Base-by-base conservation (phyloP, 2,329 filamentous ascomycete genomes). In the Alternaria atra region DNA sequence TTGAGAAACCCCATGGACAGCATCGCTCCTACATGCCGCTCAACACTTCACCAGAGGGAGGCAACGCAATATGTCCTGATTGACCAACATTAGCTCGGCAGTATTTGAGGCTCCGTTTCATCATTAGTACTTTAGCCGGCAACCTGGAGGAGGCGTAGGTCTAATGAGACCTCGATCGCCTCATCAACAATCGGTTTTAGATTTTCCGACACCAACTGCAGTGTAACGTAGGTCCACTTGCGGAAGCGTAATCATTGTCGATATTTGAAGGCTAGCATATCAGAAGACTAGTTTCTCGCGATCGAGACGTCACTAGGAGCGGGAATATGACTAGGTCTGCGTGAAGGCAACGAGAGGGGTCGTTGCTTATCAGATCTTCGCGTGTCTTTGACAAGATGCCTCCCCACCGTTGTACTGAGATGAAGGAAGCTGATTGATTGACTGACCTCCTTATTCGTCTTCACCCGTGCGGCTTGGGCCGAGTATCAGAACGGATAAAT, bases 141-240 rank as follows among this genome's bases (percentile, higher is more conserved):
- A 51, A 51, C 52, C 52, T 35, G 48, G 52, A 51, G 43, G 52
- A 39, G 53, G 44, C 30, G 32, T 29, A 47, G 57, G 30, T 27
- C 53, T 23, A n/a, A 56, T 46, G 32, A 51, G 46, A 32, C 37
- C 43, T 46, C 30, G 39, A 50, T 37, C 46, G 39, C 46, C 46
- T 50, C 46, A 34, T 50, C 44, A 37, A 55, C 20, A 30, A 30
- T 55, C 52, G 57, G 57, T 44, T 51, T 23, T 42, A 55, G 57
- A 60, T 60, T 52, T 34, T 56, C 57, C 57, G 57, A 48, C 15
- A 51, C 46, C 44, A 60, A 51, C 32, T 56, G 40, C 15, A 51
- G 50, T 52, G 57, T 46, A 60, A 56, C 57, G 17, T 13, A 44
- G 46, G 25, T 60, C 57, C 57, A 56, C 57, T 37, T 34, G 37